Conservation (phyloP, 257 asterid species). For the Solanum sitiens region DNA sequence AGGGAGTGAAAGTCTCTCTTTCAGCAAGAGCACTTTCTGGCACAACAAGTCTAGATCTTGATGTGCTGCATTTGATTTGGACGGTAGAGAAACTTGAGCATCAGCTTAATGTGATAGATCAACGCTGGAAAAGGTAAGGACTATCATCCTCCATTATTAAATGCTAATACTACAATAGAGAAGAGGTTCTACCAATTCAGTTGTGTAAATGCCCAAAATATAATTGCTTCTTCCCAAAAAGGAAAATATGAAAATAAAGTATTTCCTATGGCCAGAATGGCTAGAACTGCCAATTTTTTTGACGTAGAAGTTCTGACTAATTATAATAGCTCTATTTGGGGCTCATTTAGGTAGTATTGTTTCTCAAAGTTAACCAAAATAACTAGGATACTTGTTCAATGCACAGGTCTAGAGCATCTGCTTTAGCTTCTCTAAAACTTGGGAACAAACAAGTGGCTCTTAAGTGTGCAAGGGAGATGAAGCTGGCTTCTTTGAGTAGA, state of each 20-base stretch:
- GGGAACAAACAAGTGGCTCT: constrained; percentile 58
- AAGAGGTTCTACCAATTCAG: not conserved
- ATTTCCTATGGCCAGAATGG: not conserved
- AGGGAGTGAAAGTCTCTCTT: constrained; percentile 82
- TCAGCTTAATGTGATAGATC: constrained; percentile 58
- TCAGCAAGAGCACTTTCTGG: constrained; percentile 38
- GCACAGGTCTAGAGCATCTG: constrained; percentile 54
- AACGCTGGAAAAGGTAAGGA: constrained; percentile 47
- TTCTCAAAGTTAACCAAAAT: not conserved
- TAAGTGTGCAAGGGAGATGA: constrained; percentile 52
- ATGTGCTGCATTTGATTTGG: constrained; percentile 61
- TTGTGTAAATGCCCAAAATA: not conserved
- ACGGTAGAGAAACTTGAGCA: constrained; percentile 66
- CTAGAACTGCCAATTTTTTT: not conserved
- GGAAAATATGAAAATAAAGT: not conserved
- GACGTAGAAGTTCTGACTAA: not conserved
- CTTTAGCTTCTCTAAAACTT: constrained; percentile 40
- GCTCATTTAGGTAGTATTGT: not conserved
- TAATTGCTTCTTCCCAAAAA: not conserved
- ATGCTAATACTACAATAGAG: not conserved
- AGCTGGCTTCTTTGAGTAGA: constrained; percentile 58
- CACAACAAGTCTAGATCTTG: constrained; percentile 42
- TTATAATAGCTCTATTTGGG: not conserved
- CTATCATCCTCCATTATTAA: not conserved
- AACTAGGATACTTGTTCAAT: not conserved